A percentile compares a stretch with the other conserved stretches of the same genome.
Evolutionary conservation across 371 early-diverging fungal genomes (phyloP).

Genomic region (Mortierella sp.): DNA sequence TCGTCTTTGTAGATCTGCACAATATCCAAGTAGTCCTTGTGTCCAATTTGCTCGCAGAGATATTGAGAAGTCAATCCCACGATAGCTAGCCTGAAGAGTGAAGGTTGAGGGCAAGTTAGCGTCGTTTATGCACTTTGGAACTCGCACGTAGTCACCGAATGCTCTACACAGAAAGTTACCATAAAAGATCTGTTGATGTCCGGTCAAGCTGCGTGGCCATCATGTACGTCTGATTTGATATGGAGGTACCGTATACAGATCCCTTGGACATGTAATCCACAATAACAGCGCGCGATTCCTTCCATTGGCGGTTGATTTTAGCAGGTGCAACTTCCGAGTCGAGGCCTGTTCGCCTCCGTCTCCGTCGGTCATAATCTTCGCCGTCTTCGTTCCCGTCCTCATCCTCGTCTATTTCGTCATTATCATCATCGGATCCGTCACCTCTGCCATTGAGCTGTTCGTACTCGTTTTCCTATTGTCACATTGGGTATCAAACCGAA

Average conservation of each 20-base stretch:
- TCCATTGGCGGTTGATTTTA: conserved; percentile 31
- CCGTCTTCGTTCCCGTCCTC: conserved; percentile 15
- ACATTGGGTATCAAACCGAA: no score
- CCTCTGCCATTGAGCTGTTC: conserved; percentile 9
- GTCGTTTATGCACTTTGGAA: no score
- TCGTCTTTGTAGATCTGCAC: conserved; percentile 70
- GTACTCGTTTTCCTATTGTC: conserved; percentile 49
- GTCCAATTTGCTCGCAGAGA: conserved; percentile 71
- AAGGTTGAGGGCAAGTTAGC: neutral
- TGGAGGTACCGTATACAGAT: conserved; percentile 26
- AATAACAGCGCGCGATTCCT: conserved; percentile 24
- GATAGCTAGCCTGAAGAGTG: conserved; percentile 69
- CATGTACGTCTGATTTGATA: conserved; percentile 48
- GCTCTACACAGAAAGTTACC: conserved; percentile 18
- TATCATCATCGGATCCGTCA: conserved; percentile 16
- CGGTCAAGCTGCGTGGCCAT: conserved; percentile 51
- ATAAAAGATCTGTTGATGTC: conserved; percentile 26
- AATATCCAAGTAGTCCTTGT: conserved; percentile 63
- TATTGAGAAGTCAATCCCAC: conserved; percentile 79
- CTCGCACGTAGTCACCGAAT: no score
- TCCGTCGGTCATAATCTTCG: conserved; percentile 22
- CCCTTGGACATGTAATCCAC: conserved; percentile 49
- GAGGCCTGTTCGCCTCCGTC: conserved; percentile 38
- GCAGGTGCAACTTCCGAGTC: conserved; percentile 32
- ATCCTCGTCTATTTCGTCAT: conserved; percentile 10